Percentiles rank a stretch among this genome's conserved stretches.
These are phyloP conservation scores for Aspergillus ochraceoroseus DNA, from an alignment of 2,329 filamentous ascomycete species.

Conservation along the genomic window DNA sequence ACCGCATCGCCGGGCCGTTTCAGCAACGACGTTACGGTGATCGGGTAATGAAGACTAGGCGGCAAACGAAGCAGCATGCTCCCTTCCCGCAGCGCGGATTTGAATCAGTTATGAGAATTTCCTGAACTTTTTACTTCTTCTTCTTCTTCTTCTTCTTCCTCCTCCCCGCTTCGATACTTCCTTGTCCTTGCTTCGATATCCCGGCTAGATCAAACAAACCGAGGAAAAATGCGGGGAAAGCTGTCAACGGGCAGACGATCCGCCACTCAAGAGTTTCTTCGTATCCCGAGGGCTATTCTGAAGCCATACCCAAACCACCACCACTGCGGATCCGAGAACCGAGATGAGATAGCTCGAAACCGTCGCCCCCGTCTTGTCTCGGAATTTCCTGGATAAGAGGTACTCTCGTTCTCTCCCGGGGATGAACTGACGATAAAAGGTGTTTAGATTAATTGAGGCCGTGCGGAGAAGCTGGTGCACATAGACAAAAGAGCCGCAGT, in stretches of 20 bases:
- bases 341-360: constrained; percentile 2
- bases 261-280: constrained; percentile 6
- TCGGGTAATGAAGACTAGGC: constrained; percentile 74
- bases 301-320: constrained; percentile 21
- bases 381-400: background rate
- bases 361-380: background rate
- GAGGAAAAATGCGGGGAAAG: background rate
- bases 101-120: too few relatives aligned
- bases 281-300: constrained; percentile 16
- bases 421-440: background rate
- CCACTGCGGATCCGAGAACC: constrained; percentile 4
- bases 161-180: background rate
- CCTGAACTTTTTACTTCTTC: constrained; percentile 4
- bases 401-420: background rate
- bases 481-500: background rate
- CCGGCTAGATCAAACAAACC: too few relatives aligned
- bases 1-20: constrained; percentile 71
- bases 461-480: constrained; percentile 5
- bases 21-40: constrained; percentile 81
- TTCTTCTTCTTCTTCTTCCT: constrained; percentile 1
- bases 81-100: too few relatives aligned
- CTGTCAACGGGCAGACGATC: constrained; percentile 1
- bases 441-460: background rate
- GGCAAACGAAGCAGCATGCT: constrained; percentile 48
- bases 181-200: constrained; percentile 1